phyloP scores from a whole-genome alignment of 352 stramenopile genomes.

The Phytophthora pisi region DNA sequence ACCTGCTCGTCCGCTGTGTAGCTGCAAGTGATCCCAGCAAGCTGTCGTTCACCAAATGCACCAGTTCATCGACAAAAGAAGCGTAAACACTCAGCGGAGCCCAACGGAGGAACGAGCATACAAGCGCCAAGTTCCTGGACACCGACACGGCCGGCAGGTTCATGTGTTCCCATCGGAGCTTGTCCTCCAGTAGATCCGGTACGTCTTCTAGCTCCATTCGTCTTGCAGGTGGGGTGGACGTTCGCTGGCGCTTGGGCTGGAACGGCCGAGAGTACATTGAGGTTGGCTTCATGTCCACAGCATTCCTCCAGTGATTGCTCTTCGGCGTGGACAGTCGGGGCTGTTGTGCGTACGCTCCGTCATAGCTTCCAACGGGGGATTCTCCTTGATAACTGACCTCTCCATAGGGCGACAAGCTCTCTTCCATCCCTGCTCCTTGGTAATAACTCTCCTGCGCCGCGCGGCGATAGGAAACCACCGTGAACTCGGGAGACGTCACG shows the following conservation, averaged over 20 bases:
- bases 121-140: constrained; percentile 59
- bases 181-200: constrained; percentile 8
- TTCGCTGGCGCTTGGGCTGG: constrained; percentile 1
- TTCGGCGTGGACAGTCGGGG: neutral
- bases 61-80: constrained; percentile 53
- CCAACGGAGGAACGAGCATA: constrained; percentile 55
- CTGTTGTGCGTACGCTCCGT: neutral
- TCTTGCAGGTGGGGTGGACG: neutral
- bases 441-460: constrained; percentile 35
- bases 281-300: neutral
- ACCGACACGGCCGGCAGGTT: constrained; percentile 34
- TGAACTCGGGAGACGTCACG: constrained; percentile 65
- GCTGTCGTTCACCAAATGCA: constrained; percentile 42
- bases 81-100: constrained; percentile 51
- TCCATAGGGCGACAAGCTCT: neutral
- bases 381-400: neutral
- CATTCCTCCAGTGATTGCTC: neutral
- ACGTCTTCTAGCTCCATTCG: neutral
- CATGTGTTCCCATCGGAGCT: constrained; percentile 22
- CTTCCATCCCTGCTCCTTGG: neutral
- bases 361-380: neutral
- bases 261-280: neutral
- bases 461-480: constrained; percentile 71
- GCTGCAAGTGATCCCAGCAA: constrained; percentile 36
- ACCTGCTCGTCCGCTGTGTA: constrained; percentile 26